These are phyloP conservation scores for Aspergillus steynii DNA, from an alignment of 495 filamentous ascomycete species.

Conservation along the genomic window DNA sequence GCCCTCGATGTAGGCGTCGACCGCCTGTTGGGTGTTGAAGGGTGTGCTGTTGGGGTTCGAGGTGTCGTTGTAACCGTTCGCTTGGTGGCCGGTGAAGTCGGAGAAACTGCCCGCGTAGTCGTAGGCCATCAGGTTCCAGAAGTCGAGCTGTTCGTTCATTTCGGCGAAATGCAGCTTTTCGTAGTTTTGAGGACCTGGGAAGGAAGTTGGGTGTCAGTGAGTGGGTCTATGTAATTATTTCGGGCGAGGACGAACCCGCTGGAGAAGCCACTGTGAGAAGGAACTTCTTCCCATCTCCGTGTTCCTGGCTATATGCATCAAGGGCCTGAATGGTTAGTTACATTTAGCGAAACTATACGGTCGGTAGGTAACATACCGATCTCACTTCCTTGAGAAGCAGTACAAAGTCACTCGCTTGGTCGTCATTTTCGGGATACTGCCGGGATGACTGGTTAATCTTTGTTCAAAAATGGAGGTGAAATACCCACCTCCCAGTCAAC, in stretches of 20 bases:
- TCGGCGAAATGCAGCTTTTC: constrained; percentile 58
- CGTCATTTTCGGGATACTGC: neutral
- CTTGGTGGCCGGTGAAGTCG: constrained; percentile 65
- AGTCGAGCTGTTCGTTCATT: constrained; percentile 75
- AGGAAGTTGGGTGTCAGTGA: neutral
- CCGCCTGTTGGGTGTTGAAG: constrained; percentile 44
- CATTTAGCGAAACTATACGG: neutral
- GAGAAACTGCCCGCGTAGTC: constrained; percentile 81
- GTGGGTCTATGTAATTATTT: too few species aligned
- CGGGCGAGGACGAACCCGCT: neutral
- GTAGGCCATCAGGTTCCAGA: constrained; percentile 78
- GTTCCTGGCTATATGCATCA: neutral
- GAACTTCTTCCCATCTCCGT: neutral
- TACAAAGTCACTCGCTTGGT: neutral
- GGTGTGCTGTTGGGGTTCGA: constrained; percentile 58
- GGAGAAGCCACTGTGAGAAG: constrained; percentile 1
- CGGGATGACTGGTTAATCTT: neutral
- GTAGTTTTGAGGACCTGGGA: constrained; percentile 57
- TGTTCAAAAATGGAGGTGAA: neutral
- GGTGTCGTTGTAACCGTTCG: constrained; percentile 68
- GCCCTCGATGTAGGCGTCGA: constrained; percentile 59
- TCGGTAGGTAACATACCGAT: neutral
- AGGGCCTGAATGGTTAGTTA: neutral
- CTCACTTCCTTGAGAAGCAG: neutral
- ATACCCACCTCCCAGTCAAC: constrained; percentile 60